Base-by-base conservation (phyloP, 1,284 basidiomycete species). In the Phellopilus nigrolimitatus region DNA sequence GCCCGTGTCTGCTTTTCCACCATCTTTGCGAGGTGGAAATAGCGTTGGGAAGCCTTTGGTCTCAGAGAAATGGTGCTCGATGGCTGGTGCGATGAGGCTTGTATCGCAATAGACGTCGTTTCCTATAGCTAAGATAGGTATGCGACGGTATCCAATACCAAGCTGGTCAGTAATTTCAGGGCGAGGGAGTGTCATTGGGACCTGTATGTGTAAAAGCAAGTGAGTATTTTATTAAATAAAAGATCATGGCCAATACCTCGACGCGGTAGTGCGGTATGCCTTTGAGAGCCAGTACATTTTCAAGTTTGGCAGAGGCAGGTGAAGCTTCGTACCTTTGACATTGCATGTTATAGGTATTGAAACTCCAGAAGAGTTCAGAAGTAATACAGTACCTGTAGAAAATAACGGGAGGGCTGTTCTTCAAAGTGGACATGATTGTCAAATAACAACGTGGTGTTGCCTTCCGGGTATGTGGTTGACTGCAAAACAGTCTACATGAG, bases 51-150 rank as follows among this genome's bases (percentile, higher is more conserved):
- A 76, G 15, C 74, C 75, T 33, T 64, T 58, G 9, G 70, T 64
- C 13, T 69, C 12, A 21, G 77, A 74, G 60, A 79, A 81, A 13
- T 71, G 71, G 15, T 71, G 69, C 57, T 80, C 59, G 9, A 60
- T 25, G 19, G 47, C 56, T 7, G 47, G n/a, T 9, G 42, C 24
- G 9, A 60, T 58, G 17, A 60, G 45, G 25, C 67, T 69, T 12
- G 74, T 75, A 62, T 79, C 78, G 56, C 74, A 75, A 59, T 76
- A 77, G 1, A 79, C 67, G 56, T 80, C 77, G 54, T 75, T 76
- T 4, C 78, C 78, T 45, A 80, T 76, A 13, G 78, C 73, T 1
- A 79, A 67, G n/a, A 80, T 66, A 12, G 78, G 78, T 24, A 80
- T 78, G 22, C 75, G 70, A 13, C 78, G 74, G 61, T 80, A 80